Evolutionary conservation across 768 basidiomycete species (phyloP).

Genomic region (Gloeophyllum trabeum): DNA sequence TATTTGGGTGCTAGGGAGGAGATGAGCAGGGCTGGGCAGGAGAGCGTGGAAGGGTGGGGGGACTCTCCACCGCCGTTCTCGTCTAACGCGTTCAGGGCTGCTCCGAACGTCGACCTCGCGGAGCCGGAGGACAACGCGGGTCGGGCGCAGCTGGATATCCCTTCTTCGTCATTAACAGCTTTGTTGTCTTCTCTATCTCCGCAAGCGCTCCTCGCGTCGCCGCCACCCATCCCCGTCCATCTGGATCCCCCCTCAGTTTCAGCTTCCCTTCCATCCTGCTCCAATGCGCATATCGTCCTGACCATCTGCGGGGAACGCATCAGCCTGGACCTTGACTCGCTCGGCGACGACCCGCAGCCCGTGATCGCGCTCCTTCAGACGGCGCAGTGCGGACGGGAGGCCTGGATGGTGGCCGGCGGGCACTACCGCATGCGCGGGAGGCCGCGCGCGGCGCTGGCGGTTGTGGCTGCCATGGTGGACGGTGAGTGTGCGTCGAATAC

Average conservation of each 20-base stretch:
- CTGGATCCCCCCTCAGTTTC: too few relatives aligned
- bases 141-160: background rate
- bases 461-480: background rate
- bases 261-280: background rate
- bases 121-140: background rate
- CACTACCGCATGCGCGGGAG: background rate
- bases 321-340: background rate
- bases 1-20: too few relatives aligned
- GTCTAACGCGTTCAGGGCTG: too few relatives aligned
- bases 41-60: too few relatives aligned
- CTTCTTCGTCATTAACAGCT: background rate
- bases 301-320: background rate
- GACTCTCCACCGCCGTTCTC: too few relatives aligned
- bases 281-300: background rate
- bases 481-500: background rate
- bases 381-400: background rate
- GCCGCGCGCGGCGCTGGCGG: background rate
- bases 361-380: background rate
- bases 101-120: too few relatives aligned
- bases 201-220: background rate
- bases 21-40: too few relatives aligned
- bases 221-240: too few relatives aligned
- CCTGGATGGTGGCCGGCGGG: background rate
- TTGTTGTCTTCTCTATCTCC: background rate
- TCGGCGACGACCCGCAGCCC: background rate